These are phyloP conservation scores for Mycena galopus DNA, from an alignment of 768 basidiomycete genomes.

Conservation along the genomic window DNA sequence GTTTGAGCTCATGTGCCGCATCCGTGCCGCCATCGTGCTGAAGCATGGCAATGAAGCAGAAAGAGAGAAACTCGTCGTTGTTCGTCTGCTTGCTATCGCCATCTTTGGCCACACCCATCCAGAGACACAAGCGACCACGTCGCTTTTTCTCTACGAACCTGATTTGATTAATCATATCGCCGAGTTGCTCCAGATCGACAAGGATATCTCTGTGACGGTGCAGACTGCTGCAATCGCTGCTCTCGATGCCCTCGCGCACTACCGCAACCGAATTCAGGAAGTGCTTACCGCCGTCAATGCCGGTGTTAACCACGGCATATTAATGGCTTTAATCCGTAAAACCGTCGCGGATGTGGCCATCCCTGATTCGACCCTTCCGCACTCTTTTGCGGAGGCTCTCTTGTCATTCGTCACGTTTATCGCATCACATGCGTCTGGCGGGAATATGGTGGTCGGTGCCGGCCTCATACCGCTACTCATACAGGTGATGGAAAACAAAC, in stretches of 20 bases:
- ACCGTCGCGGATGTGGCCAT: slow-evolving; percentile 81
- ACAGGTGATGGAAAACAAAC: slow-evolving; percentile 86
- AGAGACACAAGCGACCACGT: slow-evolving; percentile 82
- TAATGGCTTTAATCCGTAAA: slow-evolving; percentile 90
- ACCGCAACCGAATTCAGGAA: slow-evolving; percentile 86
- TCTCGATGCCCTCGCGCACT: slow-evolving; percentile 91
- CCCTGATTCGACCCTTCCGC: slow-evolving; percentile 74
- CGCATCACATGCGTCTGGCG: slow-evolving; percentile 86
- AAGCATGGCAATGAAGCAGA: slow-evolving; percentile 68
- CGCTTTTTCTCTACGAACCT: slow-evolving; percentile 94
- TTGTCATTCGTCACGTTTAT: slow-evolving; percentile 90
- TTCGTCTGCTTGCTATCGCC: slow-evolving; percentile 89
- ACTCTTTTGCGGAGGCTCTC: slow-evolving; percentile 86
- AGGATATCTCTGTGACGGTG: slow-evolving; percentile 74
- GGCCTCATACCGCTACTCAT: slow-evolving; percentile 91
- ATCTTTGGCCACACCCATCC: slow-evolving; percentile 91
- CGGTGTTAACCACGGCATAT: slow-evolving; percentile 94
- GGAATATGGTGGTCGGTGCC: slow-evolving; percentile 95
- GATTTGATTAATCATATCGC: slow-evolving; percentile 91
- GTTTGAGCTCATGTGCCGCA: slow-evolving; percentile 89
- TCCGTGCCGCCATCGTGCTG: slow-evolving; percentile 83
- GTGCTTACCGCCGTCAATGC: slow-evolving; percentile 93
- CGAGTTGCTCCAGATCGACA: slow-evolving; percentile 88
- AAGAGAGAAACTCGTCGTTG: slow-evolving; percentile 83
- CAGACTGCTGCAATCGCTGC: slow-evolving; percentile 90